These are phyloP conservation scores for Fimicolochytrium jonesii DNA, from an alignment of 192 early-diverging fungal species.

Conservation along the genomic window DNA sequence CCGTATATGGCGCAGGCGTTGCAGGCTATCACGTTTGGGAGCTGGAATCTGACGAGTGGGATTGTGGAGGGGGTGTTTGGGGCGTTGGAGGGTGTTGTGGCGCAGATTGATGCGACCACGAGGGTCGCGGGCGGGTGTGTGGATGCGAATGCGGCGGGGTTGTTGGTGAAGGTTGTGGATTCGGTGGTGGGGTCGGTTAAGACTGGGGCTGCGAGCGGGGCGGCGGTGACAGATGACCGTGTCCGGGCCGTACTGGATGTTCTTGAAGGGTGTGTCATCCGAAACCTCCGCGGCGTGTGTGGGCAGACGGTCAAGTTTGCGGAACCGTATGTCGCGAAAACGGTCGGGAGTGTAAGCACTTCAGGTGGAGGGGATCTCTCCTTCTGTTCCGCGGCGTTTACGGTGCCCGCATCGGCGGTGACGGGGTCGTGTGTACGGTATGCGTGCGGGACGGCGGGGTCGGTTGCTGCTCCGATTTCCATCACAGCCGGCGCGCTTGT, in stretches of 20 bases:
- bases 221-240: neutral
- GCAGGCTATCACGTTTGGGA: neutral
- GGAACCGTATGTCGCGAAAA: neutral
- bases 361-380: neutral
- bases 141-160: neutral
- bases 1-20: constrained; percentile 12
- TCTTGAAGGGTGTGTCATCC: neutral
- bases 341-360: neutral
- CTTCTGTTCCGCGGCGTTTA: constrained; percentile 1
- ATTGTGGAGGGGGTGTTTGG: neutral
- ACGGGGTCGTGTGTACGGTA: neutral
- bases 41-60: neutral
- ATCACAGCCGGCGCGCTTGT: neutral
- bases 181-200: neutral
- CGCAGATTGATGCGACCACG: neutral
- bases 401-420: neutral
- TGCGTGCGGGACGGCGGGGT: neutral
- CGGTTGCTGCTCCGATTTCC: neutral
- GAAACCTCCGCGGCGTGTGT: neutral
- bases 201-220: neutral
- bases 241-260: neutral
- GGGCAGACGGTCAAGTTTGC: neutral
- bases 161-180: neutral
- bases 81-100: neutral
- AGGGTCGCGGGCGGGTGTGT: neutral